Base-by-base conservation (phyloP, 306 rosid genomes). In the Acacia acuminata region DNA sequence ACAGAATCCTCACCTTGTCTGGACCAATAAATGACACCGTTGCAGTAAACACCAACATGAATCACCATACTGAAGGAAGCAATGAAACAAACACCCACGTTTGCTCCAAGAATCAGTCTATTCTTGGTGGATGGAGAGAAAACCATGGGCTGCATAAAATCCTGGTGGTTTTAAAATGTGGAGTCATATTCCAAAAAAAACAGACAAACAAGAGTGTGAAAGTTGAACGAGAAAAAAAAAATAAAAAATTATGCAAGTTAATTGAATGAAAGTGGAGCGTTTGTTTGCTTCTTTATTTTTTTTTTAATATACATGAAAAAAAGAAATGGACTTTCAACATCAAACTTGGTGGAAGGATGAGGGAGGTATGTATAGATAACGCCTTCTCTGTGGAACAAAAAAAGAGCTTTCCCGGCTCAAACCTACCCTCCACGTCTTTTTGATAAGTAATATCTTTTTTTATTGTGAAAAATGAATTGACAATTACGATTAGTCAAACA, bases 81-180 rank as follows among this genome's bases (percentile, higher is more conserved):
- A 10, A 34, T 20, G 63, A 19, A 64, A 65, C 45, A 65, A 19
- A 65, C 58, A 7, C 30, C 73, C 73, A 3, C 58, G 42, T 1
- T 77, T 15, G 5, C 81, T 64, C 81, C 75, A 78, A 4, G 51
- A 79, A 51, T n/a, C 25, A 19, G 67, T 50, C 64, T 34, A 30
- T 30, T 30, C 32, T 0, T 30, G 7, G 19, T 34, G 75, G 40
- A 56, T 43, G 56, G 17, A 20, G 64, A 61, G 55, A 56, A 82
- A 82, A 82, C 82, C 82, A 48, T 60, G 82, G 82, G 85, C 82
- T 25, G 78, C 10, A 48, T 14, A 48, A 36, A 34, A 44, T 22
- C 19, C 13, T 30, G 63, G 43, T 42, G 10, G 50, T 75, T 40
- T 42, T 30, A 13, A 67, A 24, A 32, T 30, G 40, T 20, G 22